Conservation (phyloP, 2,329 filamentous ascomycete species). For the Didymella keratinophila region DNA sequence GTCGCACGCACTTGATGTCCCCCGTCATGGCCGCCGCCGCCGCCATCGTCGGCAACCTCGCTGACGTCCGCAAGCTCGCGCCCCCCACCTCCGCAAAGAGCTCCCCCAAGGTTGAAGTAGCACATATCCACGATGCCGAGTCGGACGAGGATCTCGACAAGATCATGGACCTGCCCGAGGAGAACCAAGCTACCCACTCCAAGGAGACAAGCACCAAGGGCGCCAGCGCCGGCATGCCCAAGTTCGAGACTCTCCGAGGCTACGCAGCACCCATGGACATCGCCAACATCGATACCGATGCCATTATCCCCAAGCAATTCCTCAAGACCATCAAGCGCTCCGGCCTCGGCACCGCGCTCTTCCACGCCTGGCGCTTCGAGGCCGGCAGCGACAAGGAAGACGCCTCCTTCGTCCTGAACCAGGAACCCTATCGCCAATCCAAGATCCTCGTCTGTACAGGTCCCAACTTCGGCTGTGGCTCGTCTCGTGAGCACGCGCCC, state of each 20-base stretch:
- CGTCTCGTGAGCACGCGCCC: constrained; percentile 91
- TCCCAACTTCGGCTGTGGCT: constrained; percentile 93
- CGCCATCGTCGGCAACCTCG: constrained; percentile 86
- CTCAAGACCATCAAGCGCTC: constrained; percentile 99
- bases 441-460: constrained; percentile 94
- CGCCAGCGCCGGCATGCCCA: constrained; percentile 72
- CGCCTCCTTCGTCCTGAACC: constrained; percentile 85
- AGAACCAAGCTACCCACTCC: constrained; percentile 74
- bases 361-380: constrained; percentile 79
- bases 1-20: constrained; percentile 94
- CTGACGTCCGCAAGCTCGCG: constrained; percentile 85
- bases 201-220: constrained; percentile 59
- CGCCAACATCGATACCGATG: constrained; percentile 96
- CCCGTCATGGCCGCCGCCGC: constrained; percentile 95
- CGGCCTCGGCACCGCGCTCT: constrained; percentile 86
- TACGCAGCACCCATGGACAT: constrained; percentile 87
- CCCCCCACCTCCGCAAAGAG: constrained; percentile 55
- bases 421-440: constrained; percentile 80
- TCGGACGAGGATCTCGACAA: constrained; percentile 70
- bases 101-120: constrained; percentile 67
- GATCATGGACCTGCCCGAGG: constrained; percentile 65
- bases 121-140: constrained; percentile 63
- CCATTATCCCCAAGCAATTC: constrained; percentile 99
- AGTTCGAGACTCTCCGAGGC: constrained; percentile 84
- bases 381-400: constrained; percentile 74